These are phyloP conservation scores for Camellia lanceoleosa DNA, from an alignment of 148 eudicot species.

Conservation along the genomic window DNA sequence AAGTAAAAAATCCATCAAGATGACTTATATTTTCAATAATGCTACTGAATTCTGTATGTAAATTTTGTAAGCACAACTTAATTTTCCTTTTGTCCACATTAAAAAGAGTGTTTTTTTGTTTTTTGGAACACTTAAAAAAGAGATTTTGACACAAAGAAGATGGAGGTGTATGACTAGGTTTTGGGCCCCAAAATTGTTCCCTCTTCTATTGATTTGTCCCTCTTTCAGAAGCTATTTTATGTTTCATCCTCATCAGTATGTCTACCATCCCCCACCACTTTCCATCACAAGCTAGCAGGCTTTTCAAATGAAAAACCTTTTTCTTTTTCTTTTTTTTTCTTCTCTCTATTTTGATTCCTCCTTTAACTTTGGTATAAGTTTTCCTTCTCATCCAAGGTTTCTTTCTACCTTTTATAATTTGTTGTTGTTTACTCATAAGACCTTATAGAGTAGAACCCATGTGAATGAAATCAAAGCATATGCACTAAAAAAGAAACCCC, in stretches of 20 bases:
- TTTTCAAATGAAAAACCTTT: neutral
- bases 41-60: no score
- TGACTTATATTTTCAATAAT: no score
- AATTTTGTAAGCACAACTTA: no score
- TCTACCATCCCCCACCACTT: slow-evolving; percentile 19
- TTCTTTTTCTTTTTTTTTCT: neutral
- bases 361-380: slow-evolving; percentile 4
- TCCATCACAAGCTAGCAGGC: slow-evolving; percentile 5
- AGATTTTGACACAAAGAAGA: slow-evolving; percentile 10
- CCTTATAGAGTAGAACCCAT: slow-evolving; percentile 10
- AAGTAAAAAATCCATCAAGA: no score
- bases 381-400: slow-evolving; percentile 15
- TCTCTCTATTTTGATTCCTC: neutral
- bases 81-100: no score
- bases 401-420: neutral
- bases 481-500: neutral
- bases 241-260: slow-evolving; percentile 31
- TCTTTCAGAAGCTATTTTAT: slow-evolving; percentile 24
- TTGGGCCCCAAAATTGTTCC: slow-evolving; percentile 25
- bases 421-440: neutral
- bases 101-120: no score
- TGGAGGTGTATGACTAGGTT: slow-evolving; percentile 30
- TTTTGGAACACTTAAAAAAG: neutral
- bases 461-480: neutral
- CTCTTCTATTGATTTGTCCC: slow-evolving; percentile 24